Percentiles rank a stretch among this genome's conserved stretches.
Conservation (phyloP, 2,329 filamentous ascomycete species). For the Xylariaceae sp. region DNA sequence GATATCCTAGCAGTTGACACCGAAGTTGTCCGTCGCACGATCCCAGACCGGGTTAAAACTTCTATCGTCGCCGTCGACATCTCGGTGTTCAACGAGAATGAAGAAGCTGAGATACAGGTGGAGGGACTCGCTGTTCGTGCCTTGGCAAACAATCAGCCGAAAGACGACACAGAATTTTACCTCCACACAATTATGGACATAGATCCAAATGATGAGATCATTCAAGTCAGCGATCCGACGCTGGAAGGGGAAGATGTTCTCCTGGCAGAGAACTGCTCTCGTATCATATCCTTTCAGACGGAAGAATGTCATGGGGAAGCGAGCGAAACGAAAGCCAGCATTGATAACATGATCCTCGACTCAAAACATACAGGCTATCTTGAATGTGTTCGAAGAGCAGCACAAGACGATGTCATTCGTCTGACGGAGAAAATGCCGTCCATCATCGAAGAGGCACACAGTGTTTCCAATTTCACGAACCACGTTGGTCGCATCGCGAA, state of each 20-base stretch:
- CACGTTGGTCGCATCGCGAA: constrained; percentile 34
- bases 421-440: constrained; percentile 26
- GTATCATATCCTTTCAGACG: constrained; percentile 34
- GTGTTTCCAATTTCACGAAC: constrained; percentile 30
- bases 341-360: constrained; percentile 31
- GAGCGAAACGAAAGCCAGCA: constrained; percentile 26
- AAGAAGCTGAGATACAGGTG: constrained; percentile 26
- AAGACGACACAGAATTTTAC: constrained; percentile 32
- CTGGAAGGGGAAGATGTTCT: constrained; percentile 14
- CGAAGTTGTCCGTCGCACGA: constrained; percentile 13
- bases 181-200: constrained; percentile 35
- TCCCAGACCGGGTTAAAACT: constrained; percentile 23
- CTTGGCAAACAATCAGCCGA: constrained; percentile 25
- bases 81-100: constrained; percentile 27
- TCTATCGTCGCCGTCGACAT: constrained; percentile 31
- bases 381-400: constrained; percentile 27
- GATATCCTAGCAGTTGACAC: constrained; percentile 36
- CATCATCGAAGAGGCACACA: constrained; percentile 32
- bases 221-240: constrained; percentile 12
- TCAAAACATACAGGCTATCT: constrained; percentile 34
- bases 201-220: constrained; percentile 41
- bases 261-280: constrained; percentile 36
- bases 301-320: constrained; percentile 3
- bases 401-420: constrained; percentile 14
- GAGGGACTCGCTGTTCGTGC: constrained; percentile 30